Evolutionary conservation across 805 yeast species (phyloP), one percentile per base, ranked within the genome.

Genomic region (Yamadazyma kitorensis): DNA sequence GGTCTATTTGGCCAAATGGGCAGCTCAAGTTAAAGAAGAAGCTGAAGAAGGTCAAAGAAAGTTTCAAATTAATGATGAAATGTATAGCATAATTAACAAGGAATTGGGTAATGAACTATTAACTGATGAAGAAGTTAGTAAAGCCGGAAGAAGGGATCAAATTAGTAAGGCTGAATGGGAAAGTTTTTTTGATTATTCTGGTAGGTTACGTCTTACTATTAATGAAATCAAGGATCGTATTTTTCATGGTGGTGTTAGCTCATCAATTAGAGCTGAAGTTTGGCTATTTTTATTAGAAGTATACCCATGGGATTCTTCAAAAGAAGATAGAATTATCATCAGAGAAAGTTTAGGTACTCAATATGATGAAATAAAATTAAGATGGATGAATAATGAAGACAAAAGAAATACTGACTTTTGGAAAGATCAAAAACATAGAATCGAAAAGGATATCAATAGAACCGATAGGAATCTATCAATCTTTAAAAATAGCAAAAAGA

Each of bases 1-100:
- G 34, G 83, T 88, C 4, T 91, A 87, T 55, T 67, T 91, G 39
- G 98, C 98, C 4, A 89, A 88, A 62, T 93, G 98, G 98, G 97
- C 98, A 0, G 73, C 86, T 47, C 86, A 86, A 18, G 93, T 93
- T 7, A 93, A 91, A 48, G 89, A 88, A 48, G 95, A 91, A 55
- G 93, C 96, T 2, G 88, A 66, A 39, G 57, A 79, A 45, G 74
- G 76, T 33, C 69, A 75, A 40, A 59, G 76, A 40, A 64, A 67
- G 37, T 64, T 67, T 49, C 65, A 72, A 49, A 64, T 80, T 21
- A 67, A 80, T 36, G 80, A 78, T 47, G 78, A 76, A n/a, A 66
- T 77, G 12, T 80, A 80, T 44, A 71, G 70, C 19, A 53, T 76
- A 32, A 67, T 84, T 25, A 72, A 70, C 34, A 64, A 68, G 33